Conservation (phyloP, 2,329 filamentous ascomycete species). For the Cadophora sp. region DNA sequence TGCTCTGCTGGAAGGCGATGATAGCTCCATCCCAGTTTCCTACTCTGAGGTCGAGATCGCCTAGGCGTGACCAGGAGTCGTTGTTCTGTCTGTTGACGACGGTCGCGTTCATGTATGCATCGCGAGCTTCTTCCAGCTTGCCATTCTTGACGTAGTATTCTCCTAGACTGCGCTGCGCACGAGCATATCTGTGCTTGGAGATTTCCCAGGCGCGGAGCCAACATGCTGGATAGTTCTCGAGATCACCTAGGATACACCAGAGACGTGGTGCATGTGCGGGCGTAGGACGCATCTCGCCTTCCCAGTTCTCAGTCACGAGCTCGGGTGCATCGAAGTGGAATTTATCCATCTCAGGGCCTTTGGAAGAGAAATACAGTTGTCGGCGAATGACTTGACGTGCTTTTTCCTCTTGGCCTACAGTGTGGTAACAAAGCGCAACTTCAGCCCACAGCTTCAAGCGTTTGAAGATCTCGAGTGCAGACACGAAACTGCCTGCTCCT, state of each 20-base stretch:
- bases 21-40: conserved; percentile 79
- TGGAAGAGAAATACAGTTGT: conserved; percentile 76
- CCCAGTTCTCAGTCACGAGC: conserved; percentile 60
- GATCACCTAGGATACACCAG: conserved; percentile 92
- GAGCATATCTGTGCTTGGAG: conserved; percentile 79
- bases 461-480: conserved; percentile 95
- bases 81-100: conserved; percentile 81
- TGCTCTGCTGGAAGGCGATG: conserved; percentile 82
- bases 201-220: conserved; percentile 91
- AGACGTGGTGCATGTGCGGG: conserved; percentile 85
- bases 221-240: conserved; percentile 75
- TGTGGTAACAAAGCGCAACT: conserved; percentile 77
- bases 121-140: conserved; percentile 72
- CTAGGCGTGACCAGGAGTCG: conserved; percentile 87
- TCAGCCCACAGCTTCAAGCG: conserved; percentile 93
- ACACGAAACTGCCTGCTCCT: conserved; percentile 82
- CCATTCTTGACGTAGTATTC: conserved; percentile 74
- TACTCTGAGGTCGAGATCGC: conserved; percentile 84
- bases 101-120: conserved; percentile 80
- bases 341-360: conserved; percentile 46
- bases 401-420: conserved; percentile 73
- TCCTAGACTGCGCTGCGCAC: conserved; percentile 87
- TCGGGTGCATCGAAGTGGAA: conserved; percentile 59
- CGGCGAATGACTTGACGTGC: conserved; percentile 78
- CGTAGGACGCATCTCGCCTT: conserved; percentile 71